A percentile compares a stretch with the other conserved stretches of the same genome.
phyloP scores from a whole-genome alignment of 2,329 filamentous ascomycete species.

The Apiospora aurea region DNA sequence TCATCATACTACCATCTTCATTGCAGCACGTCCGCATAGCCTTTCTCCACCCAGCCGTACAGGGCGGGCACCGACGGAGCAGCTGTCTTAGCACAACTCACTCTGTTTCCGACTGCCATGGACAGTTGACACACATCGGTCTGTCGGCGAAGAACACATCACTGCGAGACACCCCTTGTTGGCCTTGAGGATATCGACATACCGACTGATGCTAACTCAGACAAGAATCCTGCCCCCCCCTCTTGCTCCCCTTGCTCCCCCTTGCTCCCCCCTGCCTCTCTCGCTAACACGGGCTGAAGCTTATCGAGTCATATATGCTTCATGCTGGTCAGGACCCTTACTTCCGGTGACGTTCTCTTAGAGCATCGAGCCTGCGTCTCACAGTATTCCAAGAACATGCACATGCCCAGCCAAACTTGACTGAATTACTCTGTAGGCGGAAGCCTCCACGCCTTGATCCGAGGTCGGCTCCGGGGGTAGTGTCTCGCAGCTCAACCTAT shows the following conservation, averaged over 20 bases:
- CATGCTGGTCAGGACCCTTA: slow-evolving; percentile 16
- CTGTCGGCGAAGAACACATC: neutral
- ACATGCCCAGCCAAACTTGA: slow-evolving; percentile 14
- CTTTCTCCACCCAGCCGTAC: neutral
- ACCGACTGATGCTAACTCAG: neutral
- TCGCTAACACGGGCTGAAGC: neutral
- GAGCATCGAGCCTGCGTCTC: slow-evolving; percentile 5
- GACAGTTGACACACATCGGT: neutral
- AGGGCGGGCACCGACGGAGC: neutral
- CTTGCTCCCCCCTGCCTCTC: neutral
- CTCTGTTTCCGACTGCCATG: neutral
- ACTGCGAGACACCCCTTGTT: neutral
- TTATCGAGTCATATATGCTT: slow-evolving; percentile 14
- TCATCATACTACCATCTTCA: neutral
- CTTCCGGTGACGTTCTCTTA: neutral
- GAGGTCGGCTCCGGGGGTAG: neutral
- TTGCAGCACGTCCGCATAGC: slow-evolving; percentile 7
- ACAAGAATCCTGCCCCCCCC: neutral
- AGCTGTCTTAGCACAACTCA: neutral
- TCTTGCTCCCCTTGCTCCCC: neutral
- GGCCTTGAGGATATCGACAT: neutral
- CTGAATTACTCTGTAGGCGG: neutral
- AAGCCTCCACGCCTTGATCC: slow-evolving; percentile 13
- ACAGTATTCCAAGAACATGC: slow-evolving; percentile 5
- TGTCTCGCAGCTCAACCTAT: slow-evolving; percentile 6